phyloP scores from a whole-genome alignment of 2,329 filamentous ascomycete genomes.

The Diaporthe aspalathi region DNA sequence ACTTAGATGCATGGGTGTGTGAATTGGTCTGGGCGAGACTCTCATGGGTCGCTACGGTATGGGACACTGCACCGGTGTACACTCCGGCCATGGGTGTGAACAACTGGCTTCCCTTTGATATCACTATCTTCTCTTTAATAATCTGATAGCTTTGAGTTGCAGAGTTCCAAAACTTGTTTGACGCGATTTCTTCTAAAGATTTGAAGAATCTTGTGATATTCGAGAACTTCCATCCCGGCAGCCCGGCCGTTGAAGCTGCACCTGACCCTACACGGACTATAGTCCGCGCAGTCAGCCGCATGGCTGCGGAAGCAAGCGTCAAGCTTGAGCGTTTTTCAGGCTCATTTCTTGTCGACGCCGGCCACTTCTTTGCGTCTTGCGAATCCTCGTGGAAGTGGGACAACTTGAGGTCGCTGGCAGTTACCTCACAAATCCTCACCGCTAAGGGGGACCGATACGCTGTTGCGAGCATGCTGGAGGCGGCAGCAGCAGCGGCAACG shows the following conservation, averaged over 20 bases:
- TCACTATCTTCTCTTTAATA: too few species aligned
- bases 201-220: conserved; percentile 37
- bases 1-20: too few species aligned
- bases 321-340: conserved; percentile 46
- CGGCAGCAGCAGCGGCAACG: conserved; percentile 44
- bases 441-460: conserved; percentile 39
- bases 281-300: too few species aligned
- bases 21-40: too few species aligned
- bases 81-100: too few species aligned
- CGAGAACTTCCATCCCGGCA: conserved; percentile 31
- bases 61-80: too few species aligned
- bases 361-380: conserved; percentile 45
- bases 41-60: too few species aligned
- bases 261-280: not conserved
- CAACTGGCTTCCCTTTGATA: too few species aligned
- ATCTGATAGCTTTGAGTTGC: too few species aligned
- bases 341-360: conserved; percentile 47
- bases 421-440: conserved; percentile 47
- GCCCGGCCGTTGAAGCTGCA: too few species aligned
- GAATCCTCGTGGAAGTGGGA: conserved; percentile 45
- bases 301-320: conserved; percentile 42
- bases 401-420: conserved; percentile 47
- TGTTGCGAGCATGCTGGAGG: conserved; percentile 42
- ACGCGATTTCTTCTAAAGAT: conserved; percentile 30
- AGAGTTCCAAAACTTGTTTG: conserved; percentile 19